phyloP scores from a whole-genome alignment of 148 eudicot genomes.

The Pharnaceum exiguum region DNA sequence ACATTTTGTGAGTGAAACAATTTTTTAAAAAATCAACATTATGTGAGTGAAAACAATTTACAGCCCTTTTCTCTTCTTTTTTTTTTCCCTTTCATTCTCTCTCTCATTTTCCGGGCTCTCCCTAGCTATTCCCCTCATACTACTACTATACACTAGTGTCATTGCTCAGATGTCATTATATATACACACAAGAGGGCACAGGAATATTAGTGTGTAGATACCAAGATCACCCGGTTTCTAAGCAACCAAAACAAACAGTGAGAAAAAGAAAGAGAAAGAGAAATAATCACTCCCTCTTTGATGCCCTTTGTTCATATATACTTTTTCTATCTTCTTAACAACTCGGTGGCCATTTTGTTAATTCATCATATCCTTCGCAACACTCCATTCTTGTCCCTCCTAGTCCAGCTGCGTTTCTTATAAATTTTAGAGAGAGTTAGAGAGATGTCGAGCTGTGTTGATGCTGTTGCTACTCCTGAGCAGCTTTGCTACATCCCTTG shows the following conservation, averaged over 20 bases:
- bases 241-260: conserved; percentile 6
- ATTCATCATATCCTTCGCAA: not conserved
- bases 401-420: not conserved
- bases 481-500: conserved; percentile 94
- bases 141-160: not conserved
- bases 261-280: not conserved
- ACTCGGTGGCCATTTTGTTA: conserved; percentile 14
- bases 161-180: conserved; percentile 2
- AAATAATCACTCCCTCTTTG: not conserved
- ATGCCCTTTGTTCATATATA: not conserved
- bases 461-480: conserved; percentile 38
- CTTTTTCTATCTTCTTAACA: conserved; percentile 16
- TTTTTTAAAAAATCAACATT: too few relatives aligned
- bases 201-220: conserved; percentile 6
- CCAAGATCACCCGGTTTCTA: conserved; percentile 8
- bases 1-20: too few relatives aligned
- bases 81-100: conserved; percentile 4
- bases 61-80: conserved; percentile 8
- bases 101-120: conserved; percentile 26
- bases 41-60: too few relatives aligned
- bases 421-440: not conserved
- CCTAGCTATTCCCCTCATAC: not conserved
- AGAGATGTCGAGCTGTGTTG: conserved; percentile 39
- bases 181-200: conserved; percentile 15
- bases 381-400: too few relatives aligned